These are phyloP conservation scores for Penicillium robsamsonii DNA, from an alignment of 495 filamentous ascomycete species.

Conservation along the genomic window DNA sequence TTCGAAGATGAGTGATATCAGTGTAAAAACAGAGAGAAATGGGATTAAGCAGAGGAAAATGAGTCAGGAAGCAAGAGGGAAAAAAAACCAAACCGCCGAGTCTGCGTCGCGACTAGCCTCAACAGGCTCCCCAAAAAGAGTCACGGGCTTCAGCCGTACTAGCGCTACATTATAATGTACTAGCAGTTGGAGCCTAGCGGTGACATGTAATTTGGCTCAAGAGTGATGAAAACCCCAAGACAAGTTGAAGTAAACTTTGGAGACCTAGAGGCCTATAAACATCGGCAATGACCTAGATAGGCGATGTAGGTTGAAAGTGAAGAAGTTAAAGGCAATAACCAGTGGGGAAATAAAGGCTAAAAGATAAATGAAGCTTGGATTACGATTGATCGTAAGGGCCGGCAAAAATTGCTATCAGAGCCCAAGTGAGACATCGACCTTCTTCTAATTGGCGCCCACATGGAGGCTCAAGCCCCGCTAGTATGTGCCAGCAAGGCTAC, in stretches of 20 bases:
- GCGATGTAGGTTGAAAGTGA: not conserved
- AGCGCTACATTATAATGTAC: not conserved
- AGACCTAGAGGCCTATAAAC: not conserved
- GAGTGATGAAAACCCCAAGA: not conserved
- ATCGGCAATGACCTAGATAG: not conserved
- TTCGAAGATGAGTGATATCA: not conserved
- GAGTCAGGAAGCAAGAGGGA: not conserved
- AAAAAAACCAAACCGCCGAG: not conserved
- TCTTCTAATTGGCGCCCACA: not conserved
- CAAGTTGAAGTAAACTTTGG: not conserved
- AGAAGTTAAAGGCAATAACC: not conserved
- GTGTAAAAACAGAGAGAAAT: not conserved
- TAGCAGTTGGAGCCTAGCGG: not conserved
- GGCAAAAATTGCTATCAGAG: not conserved
- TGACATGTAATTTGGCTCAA: not conserved
- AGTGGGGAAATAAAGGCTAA: too few species aligned
- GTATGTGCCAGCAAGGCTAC: too few species aligned
- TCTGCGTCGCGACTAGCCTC: conserved; percentile 3
- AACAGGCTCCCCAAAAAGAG: not conserved
- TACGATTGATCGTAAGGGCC: not conserved
- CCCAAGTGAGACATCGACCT: not conserved
- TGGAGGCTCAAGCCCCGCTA: not conserved
- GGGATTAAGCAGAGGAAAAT: not conserved
- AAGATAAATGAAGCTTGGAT: too few species aligned
- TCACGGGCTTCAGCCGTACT: not conserved